Percentiles rank a stretch among this genome's conserved stretches.
These are phyloP conservation scores for Phyllosticta capitalensis DNA, from an alignment of 2,329 filamentous ascomycete species.

Conservation along the genomic window DNA sequence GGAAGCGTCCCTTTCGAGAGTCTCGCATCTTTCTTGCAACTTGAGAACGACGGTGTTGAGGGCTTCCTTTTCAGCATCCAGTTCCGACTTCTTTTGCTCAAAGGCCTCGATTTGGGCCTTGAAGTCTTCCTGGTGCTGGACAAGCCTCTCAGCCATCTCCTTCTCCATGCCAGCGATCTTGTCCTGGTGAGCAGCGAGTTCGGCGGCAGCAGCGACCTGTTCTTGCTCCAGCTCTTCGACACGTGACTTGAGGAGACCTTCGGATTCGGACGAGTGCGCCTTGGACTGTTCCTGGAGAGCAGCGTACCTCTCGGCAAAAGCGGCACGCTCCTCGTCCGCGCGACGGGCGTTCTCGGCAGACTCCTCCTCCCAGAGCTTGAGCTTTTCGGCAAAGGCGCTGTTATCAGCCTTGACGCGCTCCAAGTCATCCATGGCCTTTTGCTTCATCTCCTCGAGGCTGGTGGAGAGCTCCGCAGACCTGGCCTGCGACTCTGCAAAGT, in stretches of 20 bases:
- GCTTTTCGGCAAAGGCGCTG: constrained; percentile 7
- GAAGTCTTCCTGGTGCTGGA: constrained; percentile 3
- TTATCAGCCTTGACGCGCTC: constrained; percentile 7
- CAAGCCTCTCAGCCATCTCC: constrained; percentile 2
- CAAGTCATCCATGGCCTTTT: constrained; percentile 3
- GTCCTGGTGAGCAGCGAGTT: constrained; percentile 1
- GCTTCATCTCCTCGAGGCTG: constrained; percentile 3
- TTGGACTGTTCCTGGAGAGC: background rate
- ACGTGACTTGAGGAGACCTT: constrained; percentile 1
- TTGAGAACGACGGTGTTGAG: background rate
- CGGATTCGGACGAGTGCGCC: constrained; percentile 1
- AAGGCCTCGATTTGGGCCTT: background rate
- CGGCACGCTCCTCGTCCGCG: constrained; percentile 5
- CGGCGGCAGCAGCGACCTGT: background rate
- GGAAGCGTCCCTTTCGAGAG: constrained; percentile 3
- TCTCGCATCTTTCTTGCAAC: constrained; percentile 2
- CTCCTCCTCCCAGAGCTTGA: constrained; percentile 5
- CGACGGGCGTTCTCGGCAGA: constrained; percentile 3
- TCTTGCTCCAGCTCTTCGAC: constrained; percentile 8
- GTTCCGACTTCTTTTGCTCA: constrained; percentile 1
- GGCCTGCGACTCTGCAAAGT: constrained; percentile 5
- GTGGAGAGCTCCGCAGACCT: background rate
- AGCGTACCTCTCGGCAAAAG: constrained; percentile 1
- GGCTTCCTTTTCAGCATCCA: constrained; percentile 5
- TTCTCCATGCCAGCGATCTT: constrained; percentile 4